Evolutionary conservation across 176 grass and related monocot genomes (phyloP).

Genomic region (Paspalum vaginatum): DNA sequence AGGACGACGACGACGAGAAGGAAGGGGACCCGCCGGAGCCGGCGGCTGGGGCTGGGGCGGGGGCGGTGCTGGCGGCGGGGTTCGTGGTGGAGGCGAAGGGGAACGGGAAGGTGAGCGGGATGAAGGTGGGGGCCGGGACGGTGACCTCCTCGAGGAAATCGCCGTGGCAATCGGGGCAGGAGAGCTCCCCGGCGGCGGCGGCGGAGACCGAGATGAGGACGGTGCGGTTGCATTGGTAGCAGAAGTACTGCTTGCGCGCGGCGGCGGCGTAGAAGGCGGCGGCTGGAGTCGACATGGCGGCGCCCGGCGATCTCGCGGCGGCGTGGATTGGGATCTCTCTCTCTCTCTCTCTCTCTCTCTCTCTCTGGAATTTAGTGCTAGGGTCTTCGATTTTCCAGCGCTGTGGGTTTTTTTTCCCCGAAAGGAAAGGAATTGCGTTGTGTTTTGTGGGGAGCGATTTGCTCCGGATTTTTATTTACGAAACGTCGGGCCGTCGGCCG

Average conservation of each 20-base stretch:
- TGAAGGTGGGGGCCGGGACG: conserved; percentile 59
- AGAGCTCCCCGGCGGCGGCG: conserved; percentile 58
- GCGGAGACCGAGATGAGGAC: conserved; percentile 54
- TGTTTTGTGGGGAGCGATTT: too few species aligned
- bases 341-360: not conserved
- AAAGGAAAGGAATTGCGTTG: too few species aligned
- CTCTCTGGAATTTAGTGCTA: conserved; percentile 35
- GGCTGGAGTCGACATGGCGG: conserved; percentile 55
- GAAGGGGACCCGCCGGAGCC: conserved; percentile 35
- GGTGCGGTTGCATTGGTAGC: conserved; percentile 89
- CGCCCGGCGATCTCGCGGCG: conserved; percentile 59
- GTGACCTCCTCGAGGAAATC: conserved; percentile 93
- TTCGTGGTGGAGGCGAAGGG: conserved; percentile 26
- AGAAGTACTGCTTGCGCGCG: conserved; percentile 79
- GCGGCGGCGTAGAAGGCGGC: conserved; percentile 62
- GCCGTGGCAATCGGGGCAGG: conserved; percentile 80
- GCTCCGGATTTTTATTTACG: too few species aligned
- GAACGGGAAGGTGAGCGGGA: conserved; percentile 60
- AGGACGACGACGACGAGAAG: conserved; percentile 50
- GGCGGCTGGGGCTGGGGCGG: not conserved
- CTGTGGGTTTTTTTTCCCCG: not conserved
- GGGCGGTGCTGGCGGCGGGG: conserved; percentile 2
- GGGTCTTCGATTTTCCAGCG: conserved; percentile 32
- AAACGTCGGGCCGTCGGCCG: too few species aligned
- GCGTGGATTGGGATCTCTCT: conserved; percentile 36